These are phyloP conservation scores for Parastagonospora nodorum DNA, from an alignment of 2,329 filamentous ascomycete genomes.

Conservation along the genomic window DNA sequence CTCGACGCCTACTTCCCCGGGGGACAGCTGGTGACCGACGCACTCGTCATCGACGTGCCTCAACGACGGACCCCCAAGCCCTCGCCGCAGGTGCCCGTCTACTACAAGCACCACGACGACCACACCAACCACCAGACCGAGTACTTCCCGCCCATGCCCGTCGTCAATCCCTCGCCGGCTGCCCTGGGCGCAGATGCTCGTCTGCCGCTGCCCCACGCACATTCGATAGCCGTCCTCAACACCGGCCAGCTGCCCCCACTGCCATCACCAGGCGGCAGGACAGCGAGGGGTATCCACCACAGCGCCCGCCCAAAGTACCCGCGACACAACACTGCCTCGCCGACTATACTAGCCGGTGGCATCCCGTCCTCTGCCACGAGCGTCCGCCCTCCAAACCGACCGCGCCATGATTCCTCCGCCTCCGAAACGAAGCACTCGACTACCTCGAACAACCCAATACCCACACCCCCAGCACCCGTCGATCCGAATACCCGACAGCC, in stretches of 20 bases:
- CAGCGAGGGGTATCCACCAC: constrained; percentile 52
- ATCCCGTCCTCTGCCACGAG: constrained; percentile 49
- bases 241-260: constrained; percentile 80
- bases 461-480: constrained; percentile 57
- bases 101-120: constrained; percentile 66
- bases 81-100: constrained; percentile 66
- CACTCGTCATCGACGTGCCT: constrained; percentile 87
- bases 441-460: constrained; percentile 57
- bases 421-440: constrained; percentile 51
- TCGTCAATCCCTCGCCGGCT: constrained; percentile 49
- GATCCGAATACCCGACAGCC: constrained; percentile 49
- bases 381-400: constrained; percentile 36
- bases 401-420: constrained; percentile 47
- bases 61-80: constrained; percentile 75
- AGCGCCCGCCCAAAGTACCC: constrained; percentile 64
- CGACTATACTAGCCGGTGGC: constrained; percentile 62
- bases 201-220: constrained; percentile 46
- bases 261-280: constrained; percentile 75
- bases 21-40: constrained; percentile 86
- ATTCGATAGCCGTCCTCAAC: constrained; percentile 77
- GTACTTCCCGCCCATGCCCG: constrained; percentile 76
- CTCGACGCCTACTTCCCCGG: constrained; percentile 84
- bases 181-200: constrained; percentile 41
- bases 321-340: constrained; percentile 80
- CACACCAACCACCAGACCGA: constrained; percentile 71